Percentiles rank a stretch among this genome's conserved stretches.
Conservation (phyloP, 2,329 filamentous ascomycete species). For the Harringtonia lauricola region DNA sequence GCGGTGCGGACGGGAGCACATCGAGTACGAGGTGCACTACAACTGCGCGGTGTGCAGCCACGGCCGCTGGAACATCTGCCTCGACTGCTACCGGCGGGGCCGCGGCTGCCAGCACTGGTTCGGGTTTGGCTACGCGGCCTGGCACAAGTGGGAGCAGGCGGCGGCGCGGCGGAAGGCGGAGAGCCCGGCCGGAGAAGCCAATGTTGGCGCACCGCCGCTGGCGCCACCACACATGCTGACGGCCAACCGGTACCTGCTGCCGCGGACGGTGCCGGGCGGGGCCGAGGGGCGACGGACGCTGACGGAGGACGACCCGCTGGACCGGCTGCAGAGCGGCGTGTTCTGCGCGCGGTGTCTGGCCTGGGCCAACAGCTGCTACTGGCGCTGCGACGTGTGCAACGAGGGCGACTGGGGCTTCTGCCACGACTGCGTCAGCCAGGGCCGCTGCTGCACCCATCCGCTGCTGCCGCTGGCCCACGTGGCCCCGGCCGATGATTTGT, state of each 20-base stretch:
- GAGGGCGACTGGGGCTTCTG: conserved; percentile 94
- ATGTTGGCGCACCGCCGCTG: conserved; percentile 25
- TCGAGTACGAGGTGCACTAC: conserved; percentile 81
- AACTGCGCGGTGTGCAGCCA: conserved; percentile 61
- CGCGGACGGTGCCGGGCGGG: conserved; percentile 16
- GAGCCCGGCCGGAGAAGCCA: conserved; percentile 10
- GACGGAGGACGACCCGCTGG: conserved; percentile 56
- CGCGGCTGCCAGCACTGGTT: conserved; percentile 80
- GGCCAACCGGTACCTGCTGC: conserved; percentile 43
- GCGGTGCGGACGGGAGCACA: conserved; percentile 57
- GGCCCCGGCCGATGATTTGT: conserved; percentile 14
- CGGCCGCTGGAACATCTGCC: conserved; percentile 69
- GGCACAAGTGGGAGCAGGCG: conserved; percentile 51
- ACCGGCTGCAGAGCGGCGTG: conserved; percentile 63
- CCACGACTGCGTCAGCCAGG: conserved; percentile 75
- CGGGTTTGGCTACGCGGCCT: conserved; percentile 69
- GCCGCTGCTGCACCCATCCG: conserved; percentile 69
- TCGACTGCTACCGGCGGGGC: conserved; percentile 65
- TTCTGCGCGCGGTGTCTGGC: conserved; percentile 71
- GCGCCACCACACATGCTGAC: conserved; percentile 47
- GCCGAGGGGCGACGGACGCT: conserved; percentile 45
- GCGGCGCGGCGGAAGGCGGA: conserved; percentile 13
- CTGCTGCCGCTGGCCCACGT: conserved; percentile 65
- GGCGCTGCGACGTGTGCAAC: conserved; percentile 81
- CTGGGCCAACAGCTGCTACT: conserved; percentile 75